These are phyloP conservation scores for Tetradesmus lagerheimii DNA, from an alignment of 139 green algal species.

Conservation along the genomic window DNA sequence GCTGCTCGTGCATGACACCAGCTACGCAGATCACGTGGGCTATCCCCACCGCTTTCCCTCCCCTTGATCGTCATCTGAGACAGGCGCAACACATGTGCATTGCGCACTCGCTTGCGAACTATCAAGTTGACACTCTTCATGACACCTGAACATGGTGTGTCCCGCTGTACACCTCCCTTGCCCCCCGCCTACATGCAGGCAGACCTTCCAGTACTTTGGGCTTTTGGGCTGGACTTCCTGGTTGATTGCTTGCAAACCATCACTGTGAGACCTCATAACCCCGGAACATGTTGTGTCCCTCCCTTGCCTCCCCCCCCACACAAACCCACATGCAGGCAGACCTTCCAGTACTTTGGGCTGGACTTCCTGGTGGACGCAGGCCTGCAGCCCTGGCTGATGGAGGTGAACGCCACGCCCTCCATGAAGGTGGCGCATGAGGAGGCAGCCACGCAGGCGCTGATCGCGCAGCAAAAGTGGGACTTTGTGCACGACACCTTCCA, in stretches of 20 bases:
- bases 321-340: constrained; percentile 49
- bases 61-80: too few species aligned
- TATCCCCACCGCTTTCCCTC: too few species aligned
- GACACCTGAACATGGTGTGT: not conserved
- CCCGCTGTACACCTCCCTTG: too few species aligned
- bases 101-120: not conserved
- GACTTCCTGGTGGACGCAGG: constrained; percentile 70
- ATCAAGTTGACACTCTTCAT: not conserved
- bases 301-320: not conserved
- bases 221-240: constrained; percentile 74
- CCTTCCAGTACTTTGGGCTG: constrained; percentile 68
- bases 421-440: constrained; percentile 61
- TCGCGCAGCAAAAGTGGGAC: constrained; percentile 67
- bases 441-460: constrained; percentile 48
- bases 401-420: constrained; percentile 72
- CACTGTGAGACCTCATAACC: not conserved
- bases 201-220: constrained; percentile 62
- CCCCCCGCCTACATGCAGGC: constrained; percentile 34
- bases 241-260: constrained; percentile 50
- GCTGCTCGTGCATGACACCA: too few species aligned
- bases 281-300: not conserved
- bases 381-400: constrained; percentile 73
- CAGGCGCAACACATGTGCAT: too few species aligned
- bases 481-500: constrained; percentile 63
- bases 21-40: too few species aligned